A percentile compares a stretch with the other conserved stretches of the same genome.
Evolutionary conservation across 306 rosid genomes (phyloP).

Genomic region (Rosa rugosa): DNA sequence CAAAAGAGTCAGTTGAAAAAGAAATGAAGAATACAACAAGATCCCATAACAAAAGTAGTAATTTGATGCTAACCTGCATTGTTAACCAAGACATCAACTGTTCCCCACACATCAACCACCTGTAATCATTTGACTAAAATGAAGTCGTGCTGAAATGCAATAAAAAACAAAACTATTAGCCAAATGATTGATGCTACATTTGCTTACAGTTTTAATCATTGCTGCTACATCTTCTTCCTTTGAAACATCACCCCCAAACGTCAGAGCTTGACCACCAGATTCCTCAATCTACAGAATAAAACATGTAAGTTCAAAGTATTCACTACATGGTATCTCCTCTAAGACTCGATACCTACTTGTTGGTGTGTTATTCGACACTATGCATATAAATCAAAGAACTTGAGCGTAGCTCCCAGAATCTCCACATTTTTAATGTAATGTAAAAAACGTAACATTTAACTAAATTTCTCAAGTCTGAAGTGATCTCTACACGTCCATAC

Average conservation of each 20-base stretch:
- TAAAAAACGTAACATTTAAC: not conserved
- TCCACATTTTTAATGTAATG: not conserved
- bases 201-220: constrained; percentile 82
- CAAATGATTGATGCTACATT: not conserved
- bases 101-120: constrained; percentile 95
- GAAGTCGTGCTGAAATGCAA: constrained; percentile 10
- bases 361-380: not conserved
- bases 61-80: constrained; percentile 64
- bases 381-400: not conserved
- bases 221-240: constrained; percentile 79
- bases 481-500: not conserved
- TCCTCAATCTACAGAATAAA: constrained; percentile 61
- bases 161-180: constrained; percentile 19
- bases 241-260: constrained; percentile 87
- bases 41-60: not conserved
- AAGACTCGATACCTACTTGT: not conserved
- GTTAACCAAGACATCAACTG: constrained; percentile 81
- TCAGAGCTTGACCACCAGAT: constrained; percentile 79
- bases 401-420: not conserved
- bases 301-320: not conserved
- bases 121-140: constrained; percentile 38
- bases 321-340: not conserved
- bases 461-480: not conserved
- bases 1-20: not conserved
- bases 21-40: not conserved